phyloP scores from a whole-genome alignment of 331 rosid genomes.

The Spiraea crenata region DNA sequence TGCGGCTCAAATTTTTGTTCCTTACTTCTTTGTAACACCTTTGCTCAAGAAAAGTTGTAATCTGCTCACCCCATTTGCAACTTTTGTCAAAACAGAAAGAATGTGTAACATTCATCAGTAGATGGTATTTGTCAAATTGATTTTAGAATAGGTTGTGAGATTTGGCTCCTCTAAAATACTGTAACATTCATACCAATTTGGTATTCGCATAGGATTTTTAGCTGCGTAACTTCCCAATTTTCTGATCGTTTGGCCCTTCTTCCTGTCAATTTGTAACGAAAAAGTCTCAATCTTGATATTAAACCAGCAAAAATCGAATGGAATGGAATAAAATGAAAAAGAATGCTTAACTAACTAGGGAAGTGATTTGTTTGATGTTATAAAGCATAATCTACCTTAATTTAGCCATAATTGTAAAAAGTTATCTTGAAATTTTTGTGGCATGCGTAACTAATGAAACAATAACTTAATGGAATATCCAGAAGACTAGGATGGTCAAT shows the following conservation, averaged over 20 bases:
- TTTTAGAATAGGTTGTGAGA: neutral
- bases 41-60: slow-evolving; percentile 74
- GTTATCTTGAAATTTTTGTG: neutral
- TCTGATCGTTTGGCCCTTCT: slow-evolving; percentile 83
- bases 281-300: slow-evolving; percentile 6
- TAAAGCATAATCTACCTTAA: neutral
- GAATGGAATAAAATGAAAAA: neutral
- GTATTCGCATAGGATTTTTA: slow-evolving; percentile 91
- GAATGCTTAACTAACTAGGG: neutral
- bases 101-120: neutral
- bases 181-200: slow-evolving; percentile 56
- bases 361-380: neutral
- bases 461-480: neutral
- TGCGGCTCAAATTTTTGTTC: slow-evolving; percentile 60
- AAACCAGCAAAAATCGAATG: neutral
- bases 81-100: slow-evolving; percentile 12
- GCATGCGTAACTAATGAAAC: neutral
- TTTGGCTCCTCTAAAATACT: too few species aligned
- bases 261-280: slow-evolving; percentile 51
- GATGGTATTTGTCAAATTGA: neutral
- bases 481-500: neutral
- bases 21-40: slow-evolving; percentile 93
- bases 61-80: slow-evolving; percentile 54
- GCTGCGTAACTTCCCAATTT: slow-evolving; percentile 85
- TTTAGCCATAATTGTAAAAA: neutral